Conservation (phyloP, 1,139 yeast species). For the Hemisphaericaspora lyxosophila region DNA sequence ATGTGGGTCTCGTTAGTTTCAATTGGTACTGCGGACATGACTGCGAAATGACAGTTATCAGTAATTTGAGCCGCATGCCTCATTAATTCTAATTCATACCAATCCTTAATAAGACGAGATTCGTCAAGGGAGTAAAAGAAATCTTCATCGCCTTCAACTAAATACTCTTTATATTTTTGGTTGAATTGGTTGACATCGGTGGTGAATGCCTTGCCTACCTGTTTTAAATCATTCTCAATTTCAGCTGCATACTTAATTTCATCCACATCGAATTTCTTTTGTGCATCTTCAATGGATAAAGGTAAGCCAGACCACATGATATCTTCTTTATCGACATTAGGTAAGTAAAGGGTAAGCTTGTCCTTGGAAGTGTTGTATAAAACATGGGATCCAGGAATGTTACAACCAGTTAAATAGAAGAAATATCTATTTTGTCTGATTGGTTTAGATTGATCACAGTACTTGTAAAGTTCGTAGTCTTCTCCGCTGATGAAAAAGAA, state of each 20-base stretch:
- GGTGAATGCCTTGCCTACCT: slow-evolving; percentile 27
- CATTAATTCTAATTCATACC: slow-evolving; percentile 73
- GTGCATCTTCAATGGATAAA: slow-evolving; percentile 63
- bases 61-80: slow-evolving; percentile 79
- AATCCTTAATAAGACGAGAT: slow-evolving; percentile 80
- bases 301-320: slow-evolving; percentile 98
- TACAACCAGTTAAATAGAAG: slow-evolving; percentile 82
- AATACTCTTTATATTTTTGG: slow-evolving; percentile 26
- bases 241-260: slow-evolving; percentile 64
- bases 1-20: slow-evolving; percentile 87
- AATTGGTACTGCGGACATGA: slow-evolving; percentile 88
- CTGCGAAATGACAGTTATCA: slow-evolving; percentile 85
- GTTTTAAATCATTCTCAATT: slow-evolving; percentile 12
- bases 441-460: slow-evolving; percentile 77
- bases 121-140: slow-evolving; percentile 82
- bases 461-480: slow-evolving; percentile 58
- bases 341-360: slow-evolving; percentile 69
- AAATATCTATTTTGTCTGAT: slow-evolving; percentile 90
- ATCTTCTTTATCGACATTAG: slow-evolving; percentile 81
- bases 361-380: slow-evolving; percentile 56
- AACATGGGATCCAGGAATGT: slow-evolving; percentile 74
- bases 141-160: slow-evolving; percentile 43
- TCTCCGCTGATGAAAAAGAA: slow-evolving; percentile 70
- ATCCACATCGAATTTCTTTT: slow-evolving; percentile 71
- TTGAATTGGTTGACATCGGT: slow-evolving; percentile 46